Conservation (phyloP, 805 yeast genomes). For the Grigorovia transvaalensis region DNA sequence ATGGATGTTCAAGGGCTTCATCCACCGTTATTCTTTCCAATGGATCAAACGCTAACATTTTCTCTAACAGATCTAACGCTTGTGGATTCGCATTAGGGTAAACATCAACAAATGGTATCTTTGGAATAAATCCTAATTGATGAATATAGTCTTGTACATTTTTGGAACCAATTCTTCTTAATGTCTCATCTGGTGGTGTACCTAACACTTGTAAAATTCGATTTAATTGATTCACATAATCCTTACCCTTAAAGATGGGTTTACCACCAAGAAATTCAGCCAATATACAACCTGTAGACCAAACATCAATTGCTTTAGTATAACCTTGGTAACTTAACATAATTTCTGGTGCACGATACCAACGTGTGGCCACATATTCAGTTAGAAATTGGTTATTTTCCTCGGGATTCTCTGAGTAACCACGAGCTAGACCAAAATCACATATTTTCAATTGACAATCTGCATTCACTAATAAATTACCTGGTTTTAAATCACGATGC, state of each 20-base stretch:
- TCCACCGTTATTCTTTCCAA: conserved; percentile 73
- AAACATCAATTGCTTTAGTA: conserved; percentile 91
- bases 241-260: conserved; percentile 90
- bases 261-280: conserved; percentile 88
- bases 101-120: conserved; percentile 55
- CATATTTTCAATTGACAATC: conserved; percentile 95
- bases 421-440: conserved; percentile 93
- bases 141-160: conserved; percentile 90
- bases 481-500: conserved; percentile 92
- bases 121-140: conserved; percentile 72
- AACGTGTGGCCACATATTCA: conserved; percentile 95
- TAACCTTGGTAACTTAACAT: conserved; percentile 90
- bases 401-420: conserved; percentile 71
- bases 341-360: conserved; percentile 98
- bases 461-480: conserved; percentile 84
- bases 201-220: conserved; percentile 81
- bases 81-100: conserved; percentile 82
- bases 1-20: conserved; percentile 83
- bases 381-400: conserved; percentile 90
- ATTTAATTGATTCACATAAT: conserved; percentile 89
- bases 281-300: conserved; percentile 96
- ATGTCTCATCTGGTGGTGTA: conserved; percentile 73
- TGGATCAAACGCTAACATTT: conserved; percentile 83
- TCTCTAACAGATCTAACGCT: conserved; percentile 71
- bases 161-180: conserved; percentile 64